Conservation (phyloP, 768 basidiomycete species). For the Naganishia vishniacii region DNA sequence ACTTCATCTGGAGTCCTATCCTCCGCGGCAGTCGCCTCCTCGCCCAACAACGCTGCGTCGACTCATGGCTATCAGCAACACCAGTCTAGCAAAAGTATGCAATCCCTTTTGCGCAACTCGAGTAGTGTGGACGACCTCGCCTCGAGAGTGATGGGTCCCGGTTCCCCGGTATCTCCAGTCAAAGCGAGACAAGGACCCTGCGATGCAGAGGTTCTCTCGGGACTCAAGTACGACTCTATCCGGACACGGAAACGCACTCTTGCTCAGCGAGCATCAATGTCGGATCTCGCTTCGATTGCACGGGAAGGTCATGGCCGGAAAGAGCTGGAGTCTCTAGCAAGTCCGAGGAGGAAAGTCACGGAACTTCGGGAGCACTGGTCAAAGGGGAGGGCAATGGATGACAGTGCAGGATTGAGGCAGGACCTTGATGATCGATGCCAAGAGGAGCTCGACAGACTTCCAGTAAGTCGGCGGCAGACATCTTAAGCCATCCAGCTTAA, state of each 20-base stretch:
- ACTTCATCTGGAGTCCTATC: conserved; percentile 12
- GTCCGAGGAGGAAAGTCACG: conserved; percentile 7
- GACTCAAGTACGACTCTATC: conserved; percentile 6
- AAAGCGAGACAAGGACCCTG: neutral
- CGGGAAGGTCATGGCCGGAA: neutral
- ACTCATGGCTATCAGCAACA: conserved; percentile 16
- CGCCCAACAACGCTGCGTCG: conserved; percentile 1
- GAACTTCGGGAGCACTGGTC: neutral
- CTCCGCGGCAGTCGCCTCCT: neutral
- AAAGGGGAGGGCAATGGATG: neutral
- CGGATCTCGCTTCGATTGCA: neutral
- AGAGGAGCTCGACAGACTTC: neutral
- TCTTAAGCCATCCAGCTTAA: too few species aligned
- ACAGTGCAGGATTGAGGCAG: neutral
- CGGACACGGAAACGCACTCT: conserved; percentile 1
- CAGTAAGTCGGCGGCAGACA: neutral
- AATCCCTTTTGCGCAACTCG: conserved; percentile 9
- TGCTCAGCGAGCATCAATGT: conserved; percentile 14
- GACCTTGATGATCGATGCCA: neutral
- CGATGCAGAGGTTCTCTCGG: neutral
- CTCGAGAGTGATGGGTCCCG: neutral
- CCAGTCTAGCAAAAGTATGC: conserved; percentile 5
- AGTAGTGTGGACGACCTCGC: conserved; percentile 6
- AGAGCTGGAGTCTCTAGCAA: neutral
- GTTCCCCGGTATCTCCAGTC: neutral